These are phyloP conservation scores for Annulohypoxylon moriforme DNA, from an alignment of 495 filamentous ascomycete genomes.

Conservation along the genomic window DNA sequence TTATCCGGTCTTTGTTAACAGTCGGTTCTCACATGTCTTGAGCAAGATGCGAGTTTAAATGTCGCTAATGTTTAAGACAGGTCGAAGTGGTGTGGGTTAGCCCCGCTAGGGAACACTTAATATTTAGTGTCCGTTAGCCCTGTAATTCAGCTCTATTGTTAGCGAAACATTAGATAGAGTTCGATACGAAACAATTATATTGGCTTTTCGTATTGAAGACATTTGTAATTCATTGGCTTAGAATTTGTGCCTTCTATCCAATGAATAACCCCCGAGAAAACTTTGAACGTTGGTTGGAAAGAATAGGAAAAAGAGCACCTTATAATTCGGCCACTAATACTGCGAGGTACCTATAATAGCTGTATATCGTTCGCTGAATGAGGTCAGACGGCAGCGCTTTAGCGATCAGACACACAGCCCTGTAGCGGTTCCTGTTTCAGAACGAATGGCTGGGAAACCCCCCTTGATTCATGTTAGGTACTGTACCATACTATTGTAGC, in stretches of 20 bases:
- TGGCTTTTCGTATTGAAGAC: neutral
- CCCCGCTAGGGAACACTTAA: conserved; percentile 8
- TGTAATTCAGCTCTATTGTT: neutral
- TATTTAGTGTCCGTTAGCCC: conserved; percentile 13
- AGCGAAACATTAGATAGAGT: neutral
- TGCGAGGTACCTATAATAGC: conserved; percentile 12
- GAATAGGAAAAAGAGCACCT: neutral
- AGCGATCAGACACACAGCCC: conserved; percentile 35
- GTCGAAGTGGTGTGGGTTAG: conserved; percentile 23
- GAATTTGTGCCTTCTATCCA: neutral
- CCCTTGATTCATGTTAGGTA: conserved; percentile 23
- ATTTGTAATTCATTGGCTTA: conserved; percentile 6
- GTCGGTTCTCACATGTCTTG: neutral
- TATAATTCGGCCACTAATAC: conserved; percentile 9
- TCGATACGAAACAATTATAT: neutral
- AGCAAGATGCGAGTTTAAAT: neutral
- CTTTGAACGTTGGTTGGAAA: conserved; percentile 1
- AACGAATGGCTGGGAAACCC: conserved; percentile 13
- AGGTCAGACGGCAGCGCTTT: conserved; percentile 29
- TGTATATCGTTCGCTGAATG: conserved; percentile 4
- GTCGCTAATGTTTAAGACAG: conserved; percentile 16
- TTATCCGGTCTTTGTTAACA: neutral
- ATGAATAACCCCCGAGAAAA: neutral
- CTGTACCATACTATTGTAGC: neutral
- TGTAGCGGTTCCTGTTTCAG: conserved; percentile 40